Conservation (phyloP, 768 basidiomycete genomes). For the Roridomyces roridus region DNA sequence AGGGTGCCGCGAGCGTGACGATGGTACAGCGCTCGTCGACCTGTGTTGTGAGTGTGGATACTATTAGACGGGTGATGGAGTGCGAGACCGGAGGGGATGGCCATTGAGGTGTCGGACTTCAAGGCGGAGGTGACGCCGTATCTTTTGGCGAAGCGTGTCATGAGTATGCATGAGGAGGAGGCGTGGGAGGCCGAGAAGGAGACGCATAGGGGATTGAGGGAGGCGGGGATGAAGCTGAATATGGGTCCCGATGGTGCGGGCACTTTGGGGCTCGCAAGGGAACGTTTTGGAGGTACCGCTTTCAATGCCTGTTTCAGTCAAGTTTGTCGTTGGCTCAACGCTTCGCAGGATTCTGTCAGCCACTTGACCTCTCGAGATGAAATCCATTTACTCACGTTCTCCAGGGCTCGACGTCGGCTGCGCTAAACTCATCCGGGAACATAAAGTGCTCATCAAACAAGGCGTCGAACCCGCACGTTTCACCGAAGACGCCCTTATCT, state of each 20-base stretch:
- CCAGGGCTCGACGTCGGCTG: constrained; percentile 29
- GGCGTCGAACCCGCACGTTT: constrained; percentile 43
- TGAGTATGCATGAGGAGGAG: constrained; percentile 22
- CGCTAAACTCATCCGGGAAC: constrained; percentile 51
- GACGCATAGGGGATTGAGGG: constrained; percentile 38
- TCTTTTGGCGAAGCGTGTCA: constrained; percentile 27
- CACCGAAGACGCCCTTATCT: constrained; percentile 34
- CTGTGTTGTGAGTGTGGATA: constrained; percentile 33
- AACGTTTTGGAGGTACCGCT: constrained; percentile 39
- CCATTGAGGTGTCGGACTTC: constrained; percentile 33
- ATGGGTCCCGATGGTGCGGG: constrained; percentile 42
- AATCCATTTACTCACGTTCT: background rate
- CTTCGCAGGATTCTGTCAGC: constrained; percentile 20
- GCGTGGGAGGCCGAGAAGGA: constrained; percentile 31
- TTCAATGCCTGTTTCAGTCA: background rate
- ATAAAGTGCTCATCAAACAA: constrained; percentile 60
- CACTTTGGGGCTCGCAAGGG: constrained; percentile 30
- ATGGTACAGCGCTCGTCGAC: no score
- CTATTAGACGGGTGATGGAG: constrained; percentile 3
- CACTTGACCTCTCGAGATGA: background rate
- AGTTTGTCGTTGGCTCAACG: background rate
- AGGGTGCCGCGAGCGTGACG: constrained; percentile 45
- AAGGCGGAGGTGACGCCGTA: constrained; percentile 31
- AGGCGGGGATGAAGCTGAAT: constrained; percentile 43
- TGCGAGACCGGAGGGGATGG: constrained; percentile 27